A percentile compares a stretch with the other conserved stretches of the same genome.
Conservation (phyloP, 1,284 basidiomycete species). For the Naganishia liquefaciens region DNA sequence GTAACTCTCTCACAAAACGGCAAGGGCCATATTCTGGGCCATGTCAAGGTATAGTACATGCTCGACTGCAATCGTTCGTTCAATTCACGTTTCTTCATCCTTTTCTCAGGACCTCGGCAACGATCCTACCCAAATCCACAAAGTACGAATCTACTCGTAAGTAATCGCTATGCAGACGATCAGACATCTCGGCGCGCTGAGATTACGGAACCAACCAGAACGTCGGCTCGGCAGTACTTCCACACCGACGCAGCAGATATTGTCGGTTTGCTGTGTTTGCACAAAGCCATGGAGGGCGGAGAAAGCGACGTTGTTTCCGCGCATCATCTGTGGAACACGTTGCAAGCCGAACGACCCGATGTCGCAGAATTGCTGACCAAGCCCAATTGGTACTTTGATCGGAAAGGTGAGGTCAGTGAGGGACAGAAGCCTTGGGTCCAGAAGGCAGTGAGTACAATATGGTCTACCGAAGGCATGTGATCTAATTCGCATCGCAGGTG, state of each 20-base stretch:
- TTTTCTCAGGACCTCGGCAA: slow-evolving; percentile 46
- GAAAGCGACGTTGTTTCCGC: slow-evolving; percentile 55
- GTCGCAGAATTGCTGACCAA: slow-evolving; percentile 50
- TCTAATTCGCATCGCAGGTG: slow-evolving; percentile 16
- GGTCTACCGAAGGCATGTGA: neutral
- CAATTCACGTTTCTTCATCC: neutral
- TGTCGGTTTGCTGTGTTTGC: slow-evolving; percentile 55
- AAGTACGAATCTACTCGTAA: slow-evolving; percentile 54
- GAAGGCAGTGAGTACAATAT: slow-evolving; percentile 34
- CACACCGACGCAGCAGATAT: slow-evolving; percentile 50
- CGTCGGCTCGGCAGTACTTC: slow-evolving; percentile 55
- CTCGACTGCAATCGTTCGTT: neutral
- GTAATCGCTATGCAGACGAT: neutral
- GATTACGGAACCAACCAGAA: slow-evolving; percentile 34
- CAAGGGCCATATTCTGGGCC: slow-evolving; percentile 55
- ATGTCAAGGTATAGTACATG: slow-evolving; percentile 51
- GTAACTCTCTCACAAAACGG: slow-evolving; percentile 51
- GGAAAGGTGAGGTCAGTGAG: slow-evolving; percentile 53
- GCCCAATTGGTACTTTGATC: slow-evolving; percentile 51
- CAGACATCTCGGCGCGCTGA: neutral
- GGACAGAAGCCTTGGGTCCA: slow-evolving; percentile 46
- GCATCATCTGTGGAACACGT: slow-evolving; percentile 55
- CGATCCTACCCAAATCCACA: slow-evolving; percentile 55
- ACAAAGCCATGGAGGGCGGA: slow-evolving; percentile 55
- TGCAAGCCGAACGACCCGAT: slow-evolving; percentile 54